Percentiles rank a stretch among this genome's conserved stretches.
Evolutionary conservation across 2,329 filamentous ascomycete species (phyloP).

Genomic region (Chaetomiaceae sp.): DNA sequence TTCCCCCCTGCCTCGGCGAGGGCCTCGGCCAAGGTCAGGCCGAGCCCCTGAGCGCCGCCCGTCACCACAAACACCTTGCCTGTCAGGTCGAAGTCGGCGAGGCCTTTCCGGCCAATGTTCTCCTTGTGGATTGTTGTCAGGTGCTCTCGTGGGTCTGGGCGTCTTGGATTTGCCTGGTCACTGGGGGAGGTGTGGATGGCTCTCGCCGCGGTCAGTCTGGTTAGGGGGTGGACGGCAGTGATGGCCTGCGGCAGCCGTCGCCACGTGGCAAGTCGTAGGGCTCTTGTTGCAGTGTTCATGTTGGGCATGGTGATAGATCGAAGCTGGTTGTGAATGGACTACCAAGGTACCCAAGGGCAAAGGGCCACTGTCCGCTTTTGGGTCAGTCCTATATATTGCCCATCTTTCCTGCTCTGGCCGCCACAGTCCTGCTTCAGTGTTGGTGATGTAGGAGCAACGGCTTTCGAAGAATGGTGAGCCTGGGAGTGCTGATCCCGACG

Average conservation of each 20-base stretch:
- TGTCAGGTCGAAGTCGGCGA: conserved; percentile 13
- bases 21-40: conserved; percentile 73
- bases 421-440: background rate
- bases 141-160: conserved; percentile 4
- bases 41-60: conserved; percentile 71
- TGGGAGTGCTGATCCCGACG: background rate
- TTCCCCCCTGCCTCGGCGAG: conserved; percentile 74
- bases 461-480: background rate
- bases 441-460: background rate
- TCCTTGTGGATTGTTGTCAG: background rate
- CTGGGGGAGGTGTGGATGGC: background rate
- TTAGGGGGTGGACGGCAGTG: background rate
- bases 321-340: background rate
- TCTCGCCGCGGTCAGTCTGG: background rate
- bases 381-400: background rate
- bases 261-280: conserved; percentile 7
- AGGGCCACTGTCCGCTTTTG: too few species aligned
- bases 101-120: conserved; percentile 7
- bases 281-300: conserved; percentile 14
- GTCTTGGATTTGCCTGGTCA: background rate
- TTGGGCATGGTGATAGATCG: background rate
- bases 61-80: conserved; percentile 63
- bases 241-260: background rate
- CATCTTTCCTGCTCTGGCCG: background rate
- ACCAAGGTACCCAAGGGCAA: background rate